phyloP scores from a whole-genome alignment of 768 basidiomycete genomes.

The Pseudohyphozyma bogoriensis region DNA sequence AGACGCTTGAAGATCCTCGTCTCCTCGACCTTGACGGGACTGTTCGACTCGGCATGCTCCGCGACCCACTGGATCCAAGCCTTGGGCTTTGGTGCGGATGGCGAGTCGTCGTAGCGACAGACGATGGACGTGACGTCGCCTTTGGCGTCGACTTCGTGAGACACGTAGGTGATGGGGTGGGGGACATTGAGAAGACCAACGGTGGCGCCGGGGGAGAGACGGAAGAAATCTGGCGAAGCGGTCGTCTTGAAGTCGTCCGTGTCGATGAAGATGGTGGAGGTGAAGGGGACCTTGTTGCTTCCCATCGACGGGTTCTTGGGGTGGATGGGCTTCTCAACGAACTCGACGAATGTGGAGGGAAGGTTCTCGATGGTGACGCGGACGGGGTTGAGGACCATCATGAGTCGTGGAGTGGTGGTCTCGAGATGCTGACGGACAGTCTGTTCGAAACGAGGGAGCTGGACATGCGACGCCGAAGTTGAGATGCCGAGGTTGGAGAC shows the following conservation, averaged over 20 bases:
- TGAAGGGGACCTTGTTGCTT: conserved; percentile 68
- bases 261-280: conserved; percentile 83
- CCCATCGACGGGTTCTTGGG: conserved; percentile 87
- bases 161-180: conserved; percentile 82
- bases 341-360: conserved; percentile 67
- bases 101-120: conserved; percentile 62
- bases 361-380: conserved; percentile 87
- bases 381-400: conserved; percentile 83
- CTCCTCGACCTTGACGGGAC: conserved; percentile 77
- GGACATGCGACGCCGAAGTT: conserved; percentile 68
- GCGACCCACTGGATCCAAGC: conserved; percentile 97
- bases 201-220: conserved; percentile 92
- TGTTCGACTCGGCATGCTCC: conserved; percentile 62
- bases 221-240: conserved; percentile 87
- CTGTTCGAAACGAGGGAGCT: conserved; percentile 82
- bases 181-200: conserved; percentile 93
- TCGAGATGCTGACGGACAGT: conserved; percentile 80
- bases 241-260: conserved; percentile 82
- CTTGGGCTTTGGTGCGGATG: conserved; percentile 61
- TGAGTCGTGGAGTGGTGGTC: conserved; percentile 68
- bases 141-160: conserved; percentile 63
- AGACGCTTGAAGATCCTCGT: conserved; percentile 83
- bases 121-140: conserved; percentile 70
- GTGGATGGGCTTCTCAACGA: conserved; percentile 84
- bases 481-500: conserved; percentile 92